Evolutionary conservation across 306 rosid genomes (phyloP), one percentile per base, ranked within the genome.

Genomic region (Quercus ilex): DNA sequence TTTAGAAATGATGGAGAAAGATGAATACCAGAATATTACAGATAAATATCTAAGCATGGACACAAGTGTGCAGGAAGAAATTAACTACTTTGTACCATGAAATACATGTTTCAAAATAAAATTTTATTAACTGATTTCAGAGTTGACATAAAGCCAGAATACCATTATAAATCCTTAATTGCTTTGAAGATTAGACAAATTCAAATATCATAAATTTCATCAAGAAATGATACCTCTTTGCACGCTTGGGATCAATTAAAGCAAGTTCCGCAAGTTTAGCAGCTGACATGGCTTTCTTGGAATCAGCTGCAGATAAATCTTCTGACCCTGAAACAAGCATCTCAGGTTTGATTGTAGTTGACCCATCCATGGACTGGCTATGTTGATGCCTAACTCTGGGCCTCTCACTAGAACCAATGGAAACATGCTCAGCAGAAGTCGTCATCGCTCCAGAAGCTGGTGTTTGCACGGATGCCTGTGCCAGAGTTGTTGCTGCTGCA

Each of bases 341-440:
- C 85, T 91, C 97, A 4, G 97, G 89, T 74, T 88, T 89, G 82
- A 92, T 94, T 68, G 86, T 89, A 41, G 97, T 85, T 13, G 97
- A 92, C 57, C 97, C 98, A 82, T 94, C 98, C 98, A 94, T 92
- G 74, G 98, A 94, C 79, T 91, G 98, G 87, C 97, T 92, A 71
- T 94, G 98, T 81, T 94, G 98, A 85, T 94, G 98, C 82, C 98
- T 88, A 68, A 89, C 87, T 89, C 97, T 90, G 43, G 91, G 98
- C 81, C 94, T 86, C 76, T 88, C 98, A 83, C 78, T 81, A 55
- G 78, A 72, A 78, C 86, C 90, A 19, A 74, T 25, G 55, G 79
- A 72, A 62, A 59, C 33, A 75, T 88, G 81, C 43, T 89, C 97
- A 25, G 81, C 83, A 60, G 90, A 87, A 17, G 79, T 74, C 55